These are phyloP conservation scores for Stephania yunnanensis DNA, from an alignment of 164 flowering plant genomes.

Conservation along the genomic window DNA sequence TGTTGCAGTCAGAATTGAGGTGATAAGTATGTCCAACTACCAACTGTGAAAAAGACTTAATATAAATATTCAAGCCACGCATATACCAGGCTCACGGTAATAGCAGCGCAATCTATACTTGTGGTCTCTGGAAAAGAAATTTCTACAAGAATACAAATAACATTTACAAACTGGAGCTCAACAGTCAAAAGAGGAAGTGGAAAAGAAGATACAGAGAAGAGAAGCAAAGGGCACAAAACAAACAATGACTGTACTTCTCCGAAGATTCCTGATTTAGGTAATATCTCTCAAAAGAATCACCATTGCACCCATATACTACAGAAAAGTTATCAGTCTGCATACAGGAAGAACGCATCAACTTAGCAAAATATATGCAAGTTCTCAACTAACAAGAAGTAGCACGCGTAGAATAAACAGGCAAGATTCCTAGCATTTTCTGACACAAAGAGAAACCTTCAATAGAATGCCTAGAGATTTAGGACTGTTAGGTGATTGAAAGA, in stretches of 20 bases:
- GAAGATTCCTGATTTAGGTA: slow-evolving; percentile 31
- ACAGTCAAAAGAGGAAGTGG: not conserved
- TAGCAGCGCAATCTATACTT: slow-evolving; percentile 67
- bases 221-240: not conserved
- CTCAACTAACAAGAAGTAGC: not conserved
- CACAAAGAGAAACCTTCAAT: not conserved
- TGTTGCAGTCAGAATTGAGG: slow-evolving; percentile 19
- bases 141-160: slow-evolving; percentile 31
- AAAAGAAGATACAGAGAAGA: not conserved
- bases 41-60: not conserved
- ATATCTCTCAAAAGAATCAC: slow-evolving; percentile 54
- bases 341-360: not conserved
- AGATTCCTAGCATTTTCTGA: not conserved
- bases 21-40: not conserved
- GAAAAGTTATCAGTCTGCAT: slow-evolving; percentile 62
- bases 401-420: not conserved
- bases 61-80: not conserved
- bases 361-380: not conserved
- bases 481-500: not conserved
- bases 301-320: slow-evolving; percentile 57
- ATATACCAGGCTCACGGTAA: slow-evolving; percentile 57
- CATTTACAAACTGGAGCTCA: slow-evolving; percentile 4
- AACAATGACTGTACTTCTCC: slow-evolving; percentile 34
- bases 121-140: slow-evolving; percentile 55
- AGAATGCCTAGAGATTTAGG: not conserved